Base-by-base conservation (phyloP, 352 stramenopile species). In the Globisporangium nagaii region DNA sequence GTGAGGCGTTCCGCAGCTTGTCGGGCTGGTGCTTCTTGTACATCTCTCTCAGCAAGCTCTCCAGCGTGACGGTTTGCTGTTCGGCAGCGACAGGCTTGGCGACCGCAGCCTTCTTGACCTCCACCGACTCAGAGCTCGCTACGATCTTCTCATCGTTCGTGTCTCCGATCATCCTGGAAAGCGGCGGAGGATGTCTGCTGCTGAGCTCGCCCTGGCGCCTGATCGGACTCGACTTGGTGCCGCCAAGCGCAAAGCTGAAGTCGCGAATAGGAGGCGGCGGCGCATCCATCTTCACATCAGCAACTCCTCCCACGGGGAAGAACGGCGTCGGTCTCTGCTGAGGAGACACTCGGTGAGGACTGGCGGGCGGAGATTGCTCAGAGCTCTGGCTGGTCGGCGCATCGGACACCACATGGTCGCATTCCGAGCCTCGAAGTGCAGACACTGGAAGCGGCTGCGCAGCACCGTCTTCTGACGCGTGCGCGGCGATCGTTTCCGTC, bases 11-110 rank as follows among this genome's bases (percentile, higher is more conserved):
- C 56, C 79, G 77, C 12, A 90, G 43, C 39, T 86, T 81, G 48
- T 90, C 79, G 1, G 79, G 83, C 49, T 93, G 79, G 41, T 93
- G 83, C 27, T 82, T 85, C 32, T 69, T 71, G 65, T 90, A 93
- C 37, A 93, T 60, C 17, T 89, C 76, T 20, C 61, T 77, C 27
- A 93, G 58, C 20, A 90, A 51, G 9, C 22, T 58, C 35, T 87
- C 71, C 35, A 93, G 47, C 1, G 75, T 87, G 22, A 84, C 24
- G 13, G 11, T 22, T 1, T 48, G 25, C 3, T 11, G 17, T 22
- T 49, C 42, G 25, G 5, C 30, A 30, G 25, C 11, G 7, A 9
- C 19, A n/a, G 19, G 4, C n/a, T 56, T 44, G 31, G 31, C 15
- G 19, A 28, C 24, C 25, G 39, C 37, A 48, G 32, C n/a, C 12